Evolutionary conservation across 1,139 yeast species (phyloP).

Genomic region (Hyphopichia pseudoburtonii): DNA sequence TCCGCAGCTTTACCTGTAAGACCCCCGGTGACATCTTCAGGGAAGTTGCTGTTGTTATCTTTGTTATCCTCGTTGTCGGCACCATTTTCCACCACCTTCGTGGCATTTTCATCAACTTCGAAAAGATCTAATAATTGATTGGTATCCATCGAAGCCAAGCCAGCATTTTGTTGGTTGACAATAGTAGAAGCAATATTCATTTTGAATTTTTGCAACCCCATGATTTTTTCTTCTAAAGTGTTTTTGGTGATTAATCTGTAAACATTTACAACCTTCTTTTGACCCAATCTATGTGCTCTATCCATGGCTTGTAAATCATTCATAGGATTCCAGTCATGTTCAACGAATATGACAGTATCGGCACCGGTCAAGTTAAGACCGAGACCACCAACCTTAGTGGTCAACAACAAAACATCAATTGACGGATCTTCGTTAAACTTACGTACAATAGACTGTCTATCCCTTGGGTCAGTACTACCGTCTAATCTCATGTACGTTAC

Average conservation of each 20-base stretch:
- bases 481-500: slow-evolving; percentile 95
- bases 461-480: slow-evolving; percentile 91
- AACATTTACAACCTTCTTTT: slow-evolving; percentile 94
- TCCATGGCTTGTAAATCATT: slow-evolving; percentile 99
- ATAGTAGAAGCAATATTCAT: slow-evolving; percentile 96
- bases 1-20: slow-evolving; percentile 64
- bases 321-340: slow-evolving; percentile 99
- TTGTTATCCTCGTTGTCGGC: slow-evolving; percentile 22
- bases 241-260: slow-evolving; percentile 89
- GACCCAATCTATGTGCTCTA: slow-evolving; percentile 97
- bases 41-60: slow-evolving; percentile 26
- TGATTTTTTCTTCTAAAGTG: slow-evolving; percentile 93
- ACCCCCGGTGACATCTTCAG: slow-evolving; percentile 62
- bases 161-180: slow-evolving; percentile 95
- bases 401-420: slow-evolving; percentile 84
- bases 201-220: slow-evolving; percentile 97
- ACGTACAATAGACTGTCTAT: slow-evolving; percentile 87
- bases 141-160: slow-evolving; percentile 94
- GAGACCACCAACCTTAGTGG: slow-evolving; percentile 97
- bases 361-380: slow-evolving; percentile 98
- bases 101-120: slow-evolving; percentile 63
- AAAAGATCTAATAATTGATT: slow-evolving; percentile 90
- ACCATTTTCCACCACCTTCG: slow-evolving; percentile 30
- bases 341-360: slow-evolving; percentile 96
- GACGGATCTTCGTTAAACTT: slow-evolving; percentile 96